A percentile compares a stretch with the other conserved stretches of the same genome.
These are phyloP conservation scores for Blastobotrys persicus DNA, from an alignment of 1,139 yeast species.

Conservation along the genomic window DNA sequence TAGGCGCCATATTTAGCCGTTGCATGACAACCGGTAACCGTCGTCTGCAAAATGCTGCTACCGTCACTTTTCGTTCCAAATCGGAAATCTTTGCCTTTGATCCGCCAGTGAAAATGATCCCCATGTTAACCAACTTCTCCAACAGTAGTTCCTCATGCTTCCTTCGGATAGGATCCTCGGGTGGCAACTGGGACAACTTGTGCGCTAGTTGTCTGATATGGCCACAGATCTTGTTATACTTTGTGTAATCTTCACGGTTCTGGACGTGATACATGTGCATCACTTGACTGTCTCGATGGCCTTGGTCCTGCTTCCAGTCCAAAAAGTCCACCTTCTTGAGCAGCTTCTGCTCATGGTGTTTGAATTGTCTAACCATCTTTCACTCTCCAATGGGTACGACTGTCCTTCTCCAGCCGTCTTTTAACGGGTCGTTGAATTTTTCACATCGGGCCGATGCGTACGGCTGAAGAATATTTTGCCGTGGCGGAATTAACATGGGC, in stretches of 20 bases:
- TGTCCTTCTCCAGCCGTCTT: no score
- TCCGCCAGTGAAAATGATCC: constrained; percentile 55
- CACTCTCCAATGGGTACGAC: no score
- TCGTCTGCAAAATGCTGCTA: constrained; percentile 87
- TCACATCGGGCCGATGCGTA: not conserved
- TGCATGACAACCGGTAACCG: constrained; percentile 95
- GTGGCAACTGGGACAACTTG: constrained; percentile 75
- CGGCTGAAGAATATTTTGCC: constrained; percentile 3
- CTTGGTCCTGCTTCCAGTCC: constrained; percentile 96
- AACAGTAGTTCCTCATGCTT: constrained; percentile 84
- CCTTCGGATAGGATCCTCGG: constrained; percentile 79
- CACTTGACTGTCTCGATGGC: constrained; percentile 92
- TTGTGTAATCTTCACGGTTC: constrained; percentile 92
- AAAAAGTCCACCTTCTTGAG: constrained; percentile 94
- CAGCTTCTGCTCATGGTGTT: constrained; percentile 92
- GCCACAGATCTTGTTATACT: constrained; percentile 90
- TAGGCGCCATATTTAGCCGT: constrained; percentile 90
- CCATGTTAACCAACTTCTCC: constrained; percentile 86
- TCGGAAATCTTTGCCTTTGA: constrained; percentile 90
- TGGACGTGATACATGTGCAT: constrained; percentile 93
- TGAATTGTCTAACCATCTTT: constrained; percentile 87
- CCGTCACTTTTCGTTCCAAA: constrained; percentile 86
- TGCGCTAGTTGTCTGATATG: constrained; percentile 83
- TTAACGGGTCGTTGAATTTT: no score
- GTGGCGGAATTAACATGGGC: not conserved